Conservation (phyloP, 192 early-diverging fungal genomes). For the Geranomyces michiganensis region DNA sequence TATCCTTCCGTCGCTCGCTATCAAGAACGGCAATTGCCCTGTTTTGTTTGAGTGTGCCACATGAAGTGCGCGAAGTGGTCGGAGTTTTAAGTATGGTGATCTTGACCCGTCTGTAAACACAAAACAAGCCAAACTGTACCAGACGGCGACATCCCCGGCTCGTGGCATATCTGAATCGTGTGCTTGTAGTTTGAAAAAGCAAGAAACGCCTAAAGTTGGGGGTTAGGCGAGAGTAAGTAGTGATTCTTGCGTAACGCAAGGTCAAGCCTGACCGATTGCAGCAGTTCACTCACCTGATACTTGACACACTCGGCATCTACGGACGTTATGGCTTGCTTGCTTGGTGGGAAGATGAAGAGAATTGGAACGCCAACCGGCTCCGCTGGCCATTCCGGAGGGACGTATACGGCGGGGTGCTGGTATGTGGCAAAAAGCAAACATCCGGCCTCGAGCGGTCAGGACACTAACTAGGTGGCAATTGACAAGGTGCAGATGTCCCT, state of each 20-base stretch:
- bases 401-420: constrained; percentile 33
- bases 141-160: constrained; percentile 59
- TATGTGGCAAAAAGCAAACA: no score
- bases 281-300: constrained; percentile 50
- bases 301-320: constrained; percentile 57
- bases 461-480: no score
- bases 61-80: no score
- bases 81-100: no score
- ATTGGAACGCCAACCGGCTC: constrained; percentile 30
- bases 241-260: no score
- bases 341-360: constrained; percentile 57
- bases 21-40: constrained; percentile 62
- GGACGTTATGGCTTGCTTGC: constrained; percentile 40
- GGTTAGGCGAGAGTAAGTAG: no score
- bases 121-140: constrained; percentile 34
- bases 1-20: constrained; percentile 45
- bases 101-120: no score
- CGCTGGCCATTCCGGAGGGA: constrained; percentile 28
- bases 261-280: background rate
- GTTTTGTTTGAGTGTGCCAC: no score
- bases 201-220: constrained; percentile 51
- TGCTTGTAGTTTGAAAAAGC: constrained; percentile 52
- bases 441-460: no score
- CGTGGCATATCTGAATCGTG: constrained; percentile 46
- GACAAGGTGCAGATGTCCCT: no score